Base-by-base conservation (phyloP, 805 yeast genomes). In the Metschnikowia hibisci region DNA sequence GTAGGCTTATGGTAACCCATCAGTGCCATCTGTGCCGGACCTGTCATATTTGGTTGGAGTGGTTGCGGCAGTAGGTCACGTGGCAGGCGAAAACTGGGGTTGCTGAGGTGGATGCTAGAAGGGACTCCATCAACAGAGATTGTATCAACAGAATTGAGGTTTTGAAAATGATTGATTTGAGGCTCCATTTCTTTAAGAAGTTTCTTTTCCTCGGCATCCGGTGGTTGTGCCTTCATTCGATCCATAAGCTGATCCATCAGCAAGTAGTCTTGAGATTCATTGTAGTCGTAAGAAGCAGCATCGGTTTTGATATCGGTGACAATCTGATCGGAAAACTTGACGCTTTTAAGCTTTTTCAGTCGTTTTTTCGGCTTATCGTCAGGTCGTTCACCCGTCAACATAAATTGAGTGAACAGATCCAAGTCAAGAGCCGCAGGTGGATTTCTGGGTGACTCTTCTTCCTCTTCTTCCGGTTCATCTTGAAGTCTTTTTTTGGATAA, bases 391-490 rank as follows among this genome's bases (percentile, higher is more conserved):
- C 96, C 96, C 0, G 96, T 87, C 53, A 90, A 66, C 54, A 88
- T 72, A 55, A 90, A 81, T 50, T 84, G 82, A 13, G 96, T 86
- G 62, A 90, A 90, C 25, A 88, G 79, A 61, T 90, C 96, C 52
- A 90, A 69, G 58, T 90, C 96, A 18, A 87, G 73, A 34, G 30
- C 43, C 11, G 43, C 25, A 22, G 46, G 55, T 3, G 22, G 32
- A 18, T 18, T 34, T n/a, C n/a, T 11, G 49, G 45, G 28, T 50
- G 39, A 44, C 20, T 32, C 42, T 22, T 32, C 25, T n/a, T 53
- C 58, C 6, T 53, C 56, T 14, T 57, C 60, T 20, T 62, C 64
- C 34, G 57, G 56, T 22, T 67, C 74, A 34, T 78, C 82, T 34
- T 71, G 69, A 32, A 64, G 71, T 42, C 85, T 68, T 48, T 78